Base-by-base conservation (phyloP, 495 filamentous ascomycete species). In the Daldinia concentrica region DNA sequence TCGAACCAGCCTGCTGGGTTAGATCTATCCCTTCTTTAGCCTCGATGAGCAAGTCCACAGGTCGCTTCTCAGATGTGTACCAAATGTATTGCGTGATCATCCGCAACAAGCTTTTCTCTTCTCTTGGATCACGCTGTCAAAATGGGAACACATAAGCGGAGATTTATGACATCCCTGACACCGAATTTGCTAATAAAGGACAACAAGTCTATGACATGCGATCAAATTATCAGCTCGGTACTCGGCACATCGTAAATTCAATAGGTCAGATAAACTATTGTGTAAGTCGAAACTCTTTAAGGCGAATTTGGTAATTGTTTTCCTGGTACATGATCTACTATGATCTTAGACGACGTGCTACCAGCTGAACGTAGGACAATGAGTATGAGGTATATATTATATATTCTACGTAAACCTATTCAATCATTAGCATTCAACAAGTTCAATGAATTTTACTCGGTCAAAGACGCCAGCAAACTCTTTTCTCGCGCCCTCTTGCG, bases 1-100 rank as follows among this genome's bases (percentile, higher is more conserved):
- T 63, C 22, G 48, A 67, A 63, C 69, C 69, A 32, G 54, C 22
- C 69, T n/a, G 43, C 55, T 60, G 69, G 69, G 63, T 72, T 64
- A 15, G 34, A 66, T 64, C 58, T 63, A 24, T 34, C 30, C 3
- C 39, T 43, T 52, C 26, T 45, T 51, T 59, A 45, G 41, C 29
- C 19, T 30, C 55, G 22, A 15, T 9, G 57, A 19, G 19, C 51
- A 36, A 24, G 45, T 39, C 17, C 24, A 55, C 6, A 48, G 39
- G 59, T 58, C 45, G 29, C 60, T 57, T 43, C 4, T 37, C 48
- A 29, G 43, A 22, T 36, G 19, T 19, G 7, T 52, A 26, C 30
- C 24, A 54, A 55, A 55, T 14, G 22, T 26, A 60, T 64, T 55
- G 52, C 55, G 64, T 34, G 6, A 57, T 72, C 59, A 52, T 56